Conservation (phyloP, 106 monocot genomes). For the Posidonia australis region DNA sequence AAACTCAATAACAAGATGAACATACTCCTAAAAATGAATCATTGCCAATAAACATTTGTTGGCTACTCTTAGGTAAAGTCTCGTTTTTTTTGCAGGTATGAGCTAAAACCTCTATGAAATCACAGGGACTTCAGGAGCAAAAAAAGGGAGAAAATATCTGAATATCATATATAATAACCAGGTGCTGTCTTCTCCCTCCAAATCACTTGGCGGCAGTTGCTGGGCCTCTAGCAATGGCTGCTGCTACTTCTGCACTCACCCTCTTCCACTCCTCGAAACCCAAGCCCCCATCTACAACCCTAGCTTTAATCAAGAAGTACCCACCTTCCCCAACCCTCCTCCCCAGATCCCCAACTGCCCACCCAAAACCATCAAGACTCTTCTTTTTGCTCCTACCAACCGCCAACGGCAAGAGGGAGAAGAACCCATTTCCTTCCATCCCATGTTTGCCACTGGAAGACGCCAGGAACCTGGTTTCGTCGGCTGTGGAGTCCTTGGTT, state of each 20-base stretch:
- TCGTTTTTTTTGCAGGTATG: too few relatives aligned
- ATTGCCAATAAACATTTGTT: too few relatives aligned
- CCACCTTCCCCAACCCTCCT: neutral
- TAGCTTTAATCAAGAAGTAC: neutral
- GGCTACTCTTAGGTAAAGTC: too few relatives aligned
- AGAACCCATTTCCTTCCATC: neutral
- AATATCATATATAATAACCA: too few relatives aligned
- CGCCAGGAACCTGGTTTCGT: neutral
- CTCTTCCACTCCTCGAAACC: slow-evolving; percentile 1
- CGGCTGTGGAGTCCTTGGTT: neutral
- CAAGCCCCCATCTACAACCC: neutral
- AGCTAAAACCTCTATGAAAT: too few relatives aligned
- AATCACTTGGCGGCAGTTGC: neutral
- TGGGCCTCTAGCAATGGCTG: neutral
- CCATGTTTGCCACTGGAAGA: neutral
- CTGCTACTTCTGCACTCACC: neutral
- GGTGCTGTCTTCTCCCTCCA: neutral
- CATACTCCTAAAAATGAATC: too few relatives aligned
- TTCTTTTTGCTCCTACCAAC: neutral
- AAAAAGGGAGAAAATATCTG: too few relatives aligned
- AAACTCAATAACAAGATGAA: too few relatives aligned
- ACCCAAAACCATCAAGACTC: too few relatives aligned
- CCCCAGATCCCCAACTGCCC: neutral
- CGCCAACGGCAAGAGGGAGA: neutral
- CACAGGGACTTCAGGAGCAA: too few relatives aligned